phyloP scores from a whole-genome alignment of 2,329 filamentous ascomycete genomes.

The Fusarium miscanthi region DNA sequence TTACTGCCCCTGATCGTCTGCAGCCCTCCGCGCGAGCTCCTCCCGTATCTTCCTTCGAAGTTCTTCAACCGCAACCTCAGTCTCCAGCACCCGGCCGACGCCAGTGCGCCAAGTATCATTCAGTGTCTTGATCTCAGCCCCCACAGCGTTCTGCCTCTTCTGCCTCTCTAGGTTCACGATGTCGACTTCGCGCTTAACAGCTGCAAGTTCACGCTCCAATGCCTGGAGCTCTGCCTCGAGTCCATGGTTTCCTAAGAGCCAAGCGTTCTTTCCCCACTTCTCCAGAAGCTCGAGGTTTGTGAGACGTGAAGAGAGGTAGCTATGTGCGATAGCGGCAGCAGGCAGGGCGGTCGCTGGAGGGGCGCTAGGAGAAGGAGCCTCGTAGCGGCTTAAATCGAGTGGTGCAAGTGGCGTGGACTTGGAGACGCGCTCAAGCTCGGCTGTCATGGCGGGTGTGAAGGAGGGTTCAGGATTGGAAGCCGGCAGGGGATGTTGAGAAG shows the following conservation, averaged over 20 bases:
- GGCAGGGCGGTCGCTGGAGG: constrained; percentile 73
- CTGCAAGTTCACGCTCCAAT: constrained; percentile 80
- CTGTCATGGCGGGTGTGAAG: constrained; percentile 73
- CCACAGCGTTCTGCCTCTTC: constrained; percentile 74
- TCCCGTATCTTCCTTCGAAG: constrained; percentile 75
- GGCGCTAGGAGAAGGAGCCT: constrained; percentile 61
- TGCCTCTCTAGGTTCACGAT: constrained; percentile 76
- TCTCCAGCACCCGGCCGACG: constrained; percentile 83
- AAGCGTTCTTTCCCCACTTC: constrained; percentile 86
- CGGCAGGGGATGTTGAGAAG: constrained; percentile 60
- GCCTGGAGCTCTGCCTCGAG: constrained; percentile 73
- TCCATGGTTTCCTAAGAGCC: constrained; percentile 86
- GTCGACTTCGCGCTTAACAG: constrained; percentile 76
- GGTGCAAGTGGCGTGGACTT: constrained; percentile 54
- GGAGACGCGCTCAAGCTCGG: constrained; percentile 76
- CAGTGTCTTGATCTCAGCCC: constrained; percentile 76
- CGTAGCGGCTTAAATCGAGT: constrained; percentile 83
- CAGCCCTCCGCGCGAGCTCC: constrained; percentile 58
- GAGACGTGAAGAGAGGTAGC: constrained; percentile 64
- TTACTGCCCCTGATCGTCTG: constrained; percentile 10
- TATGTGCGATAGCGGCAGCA: constrained; percentile 60
- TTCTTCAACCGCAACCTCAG: constrained; percentile 83
- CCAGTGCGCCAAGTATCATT: constrained; percentile 84
- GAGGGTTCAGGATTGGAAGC: constrained; percentile 61
- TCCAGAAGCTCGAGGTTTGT: constrained; percentile 78